Conservation (phyloP, 2,329 filamentous ascomycete genomes). For the Pseudocercospora pini-densiflorae region DNA sequence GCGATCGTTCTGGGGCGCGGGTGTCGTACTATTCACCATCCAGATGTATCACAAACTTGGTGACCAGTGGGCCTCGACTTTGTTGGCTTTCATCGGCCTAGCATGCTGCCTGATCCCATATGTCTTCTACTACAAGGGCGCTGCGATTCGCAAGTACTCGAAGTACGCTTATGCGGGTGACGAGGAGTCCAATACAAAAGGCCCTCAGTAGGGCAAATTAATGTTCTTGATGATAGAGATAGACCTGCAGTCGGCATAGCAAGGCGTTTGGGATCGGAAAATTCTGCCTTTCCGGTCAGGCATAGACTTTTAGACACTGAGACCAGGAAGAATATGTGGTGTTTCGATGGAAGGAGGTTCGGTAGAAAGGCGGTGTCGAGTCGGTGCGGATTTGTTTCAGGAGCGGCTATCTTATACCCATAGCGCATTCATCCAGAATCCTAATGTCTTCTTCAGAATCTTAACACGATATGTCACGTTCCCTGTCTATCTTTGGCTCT, state of each 20-base stretch:
- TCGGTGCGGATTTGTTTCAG: background rate
- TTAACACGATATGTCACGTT: background rate
- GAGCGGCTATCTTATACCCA: background rate
- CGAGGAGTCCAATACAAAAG: constrained; percentile 48
- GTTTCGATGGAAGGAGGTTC: background rate
- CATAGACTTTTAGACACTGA: background rate
- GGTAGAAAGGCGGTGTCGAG: constrained; percentile 1
- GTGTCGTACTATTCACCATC: constrained; percentile 36
- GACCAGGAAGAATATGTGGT: background rate
- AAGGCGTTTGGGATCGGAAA: background rate
- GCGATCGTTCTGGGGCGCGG: constrained; percentile 26
- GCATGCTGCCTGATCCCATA: constrained; percentile 52
- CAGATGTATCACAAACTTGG: constrained; percentile 49
- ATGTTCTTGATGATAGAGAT: background rate
- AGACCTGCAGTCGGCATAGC: background rate
- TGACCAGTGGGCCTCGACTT: constrained; percentile 51
- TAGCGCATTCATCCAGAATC: background rate
- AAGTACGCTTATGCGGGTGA: constrained; percentile 72
- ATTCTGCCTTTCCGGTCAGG: background rate
- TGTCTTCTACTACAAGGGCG: constrained; percentile 79
- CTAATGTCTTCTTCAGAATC: background rate
- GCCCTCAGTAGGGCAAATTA: constrained; percentile 21
- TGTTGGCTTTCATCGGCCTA: constrained; percentile 50
- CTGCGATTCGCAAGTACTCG: constrained; percentile 68
- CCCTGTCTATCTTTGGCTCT: background rate